phyloP scores from a whole-genome alignment of 2,329 filamentous ascomycete genomes.

The Arthrobotrys sphaeroides region DNA sequence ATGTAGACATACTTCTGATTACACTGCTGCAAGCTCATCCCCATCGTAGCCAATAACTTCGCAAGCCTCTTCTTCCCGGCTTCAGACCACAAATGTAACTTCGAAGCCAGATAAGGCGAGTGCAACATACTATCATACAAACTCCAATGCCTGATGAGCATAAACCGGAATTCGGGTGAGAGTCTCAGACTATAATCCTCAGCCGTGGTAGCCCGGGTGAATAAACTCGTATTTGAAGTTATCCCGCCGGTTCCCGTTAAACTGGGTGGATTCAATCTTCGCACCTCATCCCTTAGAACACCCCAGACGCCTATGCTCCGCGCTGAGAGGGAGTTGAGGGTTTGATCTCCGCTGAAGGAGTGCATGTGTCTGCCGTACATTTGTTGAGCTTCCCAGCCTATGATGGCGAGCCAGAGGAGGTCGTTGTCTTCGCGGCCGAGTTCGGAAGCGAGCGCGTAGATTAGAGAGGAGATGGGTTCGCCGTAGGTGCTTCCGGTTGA shows the following conservation, averaged over 20 bases:
- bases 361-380: constrained; percentile 74
- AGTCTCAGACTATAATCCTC: constrained; percentile 90
- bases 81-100: constrained; percentile 94
- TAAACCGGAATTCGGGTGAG: constrained; percentile 90
- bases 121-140: constrained; percentile 98
- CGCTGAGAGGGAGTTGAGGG: constrained; percentile 40
- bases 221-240: constrained; percentile 69
- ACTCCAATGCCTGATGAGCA: constrained; percentile 95
- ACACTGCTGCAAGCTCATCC: constrained; percentile 90
- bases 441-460: constrained; percentile 94
- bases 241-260: constrained; percentile 54
- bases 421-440: constrained; percentile 97
- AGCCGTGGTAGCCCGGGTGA: constrained; percentile 74
- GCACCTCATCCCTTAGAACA: constrained; percentile 89
- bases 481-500: constrained; percentile 87
- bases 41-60: constrained; percentile 97
- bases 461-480: constrained; percentile 90
- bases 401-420: constrained; percentile 90
- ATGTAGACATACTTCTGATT: constrained; percentile 97
- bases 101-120: constrained; percentile 90
- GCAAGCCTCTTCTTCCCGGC: constrained; percentile 85
- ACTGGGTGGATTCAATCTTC: constrained; percentile 81
- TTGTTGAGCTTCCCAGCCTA: constrained; percentile 93
- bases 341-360: constrained; percentile 79
- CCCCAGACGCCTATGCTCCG: constrained; percentile 70